Conservation (phyloP, 306 rosid genomes). For the Chamaecrista fasciculata region DNA sequence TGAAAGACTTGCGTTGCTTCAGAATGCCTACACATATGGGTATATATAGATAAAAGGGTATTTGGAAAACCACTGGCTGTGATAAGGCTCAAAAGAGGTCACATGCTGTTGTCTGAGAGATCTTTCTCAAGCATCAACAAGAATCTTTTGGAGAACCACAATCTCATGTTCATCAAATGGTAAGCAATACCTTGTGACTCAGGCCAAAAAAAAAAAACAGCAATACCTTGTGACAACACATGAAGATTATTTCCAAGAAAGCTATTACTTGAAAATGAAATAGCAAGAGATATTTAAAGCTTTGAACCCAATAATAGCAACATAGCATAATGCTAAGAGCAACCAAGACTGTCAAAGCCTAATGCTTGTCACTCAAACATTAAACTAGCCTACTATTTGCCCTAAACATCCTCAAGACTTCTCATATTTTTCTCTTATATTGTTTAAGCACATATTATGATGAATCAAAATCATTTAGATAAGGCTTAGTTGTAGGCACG, state of each 20-base stretch:
- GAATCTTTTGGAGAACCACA: too few species aligned
- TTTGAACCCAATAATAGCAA: not conserved
- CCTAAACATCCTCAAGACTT: too few species aligned
- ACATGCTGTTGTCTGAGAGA: constrained; percentile 39
- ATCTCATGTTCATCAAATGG: not conserved
- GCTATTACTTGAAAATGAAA: not conserved
- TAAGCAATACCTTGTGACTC: not conserved
- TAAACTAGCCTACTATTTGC: too few species aligned
- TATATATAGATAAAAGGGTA: constrained; percentile 34
- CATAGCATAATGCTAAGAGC: not conserved
- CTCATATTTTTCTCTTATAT: too few species aligned
- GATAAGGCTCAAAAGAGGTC: constrained; percentile 17
- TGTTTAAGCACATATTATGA: too few species aligned
- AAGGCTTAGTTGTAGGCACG: too few species aligned
- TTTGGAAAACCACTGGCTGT: not conserved
- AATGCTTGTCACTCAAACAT: not conserved
- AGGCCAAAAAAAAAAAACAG: too few species aligned
- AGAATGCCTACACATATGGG: constrained; percentile 1
- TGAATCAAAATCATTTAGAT: too few species aligned
- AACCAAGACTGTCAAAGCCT: not conserved
- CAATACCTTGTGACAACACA: not conserved
- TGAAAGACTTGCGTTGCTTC: constrained; percentile 24
- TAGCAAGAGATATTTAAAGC: not conserved
- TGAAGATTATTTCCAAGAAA: not conserved
- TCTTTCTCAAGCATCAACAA: not conserved